phyloP scores from a whole-genome alignment of 805 yeast species.

The Zygotorulaspora chibaensis region DNA sequence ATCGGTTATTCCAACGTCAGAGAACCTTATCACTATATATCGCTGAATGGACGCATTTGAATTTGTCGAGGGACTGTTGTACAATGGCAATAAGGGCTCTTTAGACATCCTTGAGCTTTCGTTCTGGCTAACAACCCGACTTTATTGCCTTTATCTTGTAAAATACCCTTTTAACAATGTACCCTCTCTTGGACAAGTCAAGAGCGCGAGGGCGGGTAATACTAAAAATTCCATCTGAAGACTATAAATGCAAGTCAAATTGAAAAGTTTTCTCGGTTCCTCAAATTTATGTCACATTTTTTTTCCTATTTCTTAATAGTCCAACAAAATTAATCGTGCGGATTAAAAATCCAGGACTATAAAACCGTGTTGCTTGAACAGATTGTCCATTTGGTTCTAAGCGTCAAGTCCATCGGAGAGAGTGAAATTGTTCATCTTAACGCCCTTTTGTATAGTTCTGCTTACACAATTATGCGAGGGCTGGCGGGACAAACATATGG shows the following conservation, averaged over 20 bases:
- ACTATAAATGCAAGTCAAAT: background rate
- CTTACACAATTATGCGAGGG: slow-evolving; percentile 43
- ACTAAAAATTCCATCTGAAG: background rate
- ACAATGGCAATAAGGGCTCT: slow-evolving; percentile 20
- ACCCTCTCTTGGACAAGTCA: too few species aligned
- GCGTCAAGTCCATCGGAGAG: slow-evolving; percentile 75
- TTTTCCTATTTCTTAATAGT: slow-evolving; percentile 15
- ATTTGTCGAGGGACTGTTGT: slow-evolving; percentile 5
- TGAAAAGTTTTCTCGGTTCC: background rate
- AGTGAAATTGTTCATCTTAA: slow-evolving; percentile 58
- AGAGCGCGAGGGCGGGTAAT: background rate
- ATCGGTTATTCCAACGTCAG: slow-evolving; percentile 29
- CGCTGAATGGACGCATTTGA: slow-evolving; percentile 1
- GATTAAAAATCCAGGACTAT: slow-evolving; percentile 61
- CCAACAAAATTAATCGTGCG: slow-evolving; percentile 49
- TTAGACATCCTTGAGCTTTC: slow-evolving; percentile 16
- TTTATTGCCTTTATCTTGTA: background rate
- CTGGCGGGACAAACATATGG: slow-evolving; percentile 60
- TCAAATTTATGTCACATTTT: background rate
- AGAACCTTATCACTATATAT: slow-evolving; percentile 27
- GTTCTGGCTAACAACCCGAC: background rate
- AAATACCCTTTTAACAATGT: too few species aligned
- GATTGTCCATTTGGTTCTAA: slow-evolving; percentile 40
- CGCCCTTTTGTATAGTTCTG: slow-evolving; percentile 48
- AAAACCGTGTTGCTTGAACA: slow-evolving; percentile 66